These are phyloP conservation scores for Camellia lanceoleosa DNA, from an alignment of 148 eudicot genomes.

Conservation along the genomic window DNA sequence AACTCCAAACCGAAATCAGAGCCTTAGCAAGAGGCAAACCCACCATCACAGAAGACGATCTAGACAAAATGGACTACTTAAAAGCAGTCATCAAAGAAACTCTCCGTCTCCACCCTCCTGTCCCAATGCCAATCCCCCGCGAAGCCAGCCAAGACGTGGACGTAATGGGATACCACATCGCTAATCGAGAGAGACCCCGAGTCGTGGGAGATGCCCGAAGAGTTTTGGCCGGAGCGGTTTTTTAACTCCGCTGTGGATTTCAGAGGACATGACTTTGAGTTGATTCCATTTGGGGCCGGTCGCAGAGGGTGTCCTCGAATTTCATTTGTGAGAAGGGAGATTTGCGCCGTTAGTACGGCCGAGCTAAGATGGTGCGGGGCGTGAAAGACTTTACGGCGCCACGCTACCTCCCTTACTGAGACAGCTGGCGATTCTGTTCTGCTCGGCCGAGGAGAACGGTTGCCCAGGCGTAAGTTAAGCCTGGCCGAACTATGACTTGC, in stretches of 20 bases:
- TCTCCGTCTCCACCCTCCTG: no score
- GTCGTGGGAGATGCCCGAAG: conserved; percentile 54
- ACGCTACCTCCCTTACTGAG: no score
- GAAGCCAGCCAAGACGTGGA: conserved; percentile 49
- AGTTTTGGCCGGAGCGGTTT: conserved; percentile 61
- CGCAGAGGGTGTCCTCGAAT: conserved; percentile 63
- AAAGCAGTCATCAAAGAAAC: no score
- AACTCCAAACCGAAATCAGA: conserved; percentile 52
- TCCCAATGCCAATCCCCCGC: conserved; percentile 50
- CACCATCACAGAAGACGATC: conserved; percentile 33
- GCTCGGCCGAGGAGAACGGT: no score
- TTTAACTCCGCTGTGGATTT: conserved; percentile 39
- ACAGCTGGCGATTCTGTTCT: no score
- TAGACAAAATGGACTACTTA: conserved; percentile 56
- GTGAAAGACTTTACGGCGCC: no score
- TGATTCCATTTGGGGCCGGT: conserved; percentile 73
- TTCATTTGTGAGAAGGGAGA: no score
- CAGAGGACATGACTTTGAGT: conserved; percentile 49
- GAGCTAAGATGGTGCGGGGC: no score
- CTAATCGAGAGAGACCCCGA: conserved; percentile 50
- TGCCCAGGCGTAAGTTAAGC: no score
- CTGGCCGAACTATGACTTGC: no score
- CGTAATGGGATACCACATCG: conserved; percentile 50
- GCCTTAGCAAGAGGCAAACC: conserved; percentile 24
- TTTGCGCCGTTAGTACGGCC: no score